A percentile compares a stretch with the other conserved stretches of the same genome.
Conservation (phyloP, 495 filamentous ascomycete species). For the Corynascus novoguineensis region DNA sequence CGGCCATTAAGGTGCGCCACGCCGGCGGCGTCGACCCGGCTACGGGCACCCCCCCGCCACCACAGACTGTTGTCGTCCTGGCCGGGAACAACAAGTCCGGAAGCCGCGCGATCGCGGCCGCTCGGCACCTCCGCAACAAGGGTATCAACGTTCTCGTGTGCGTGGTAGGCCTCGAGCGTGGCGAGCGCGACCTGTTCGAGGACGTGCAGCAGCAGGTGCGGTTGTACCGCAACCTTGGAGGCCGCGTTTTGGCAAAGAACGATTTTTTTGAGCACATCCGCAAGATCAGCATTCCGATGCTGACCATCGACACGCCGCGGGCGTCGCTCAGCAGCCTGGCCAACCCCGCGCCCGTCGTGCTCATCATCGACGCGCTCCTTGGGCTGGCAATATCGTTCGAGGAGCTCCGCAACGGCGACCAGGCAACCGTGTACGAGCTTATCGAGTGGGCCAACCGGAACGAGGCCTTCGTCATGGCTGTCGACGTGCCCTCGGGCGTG, state of each 20-base stretch:
- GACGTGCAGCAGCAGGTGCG: constrained; percentile 68
- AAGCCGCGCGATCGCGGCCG: constrained; percentile 75
- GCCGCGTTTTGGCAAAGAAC: constrained; percentile 54
- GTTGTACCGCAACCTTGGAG: constrained; percentile 71
- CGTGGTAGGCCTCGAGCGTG: constrained; percentile 72
- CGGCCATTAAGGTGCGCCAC: constrained; percentile 47
- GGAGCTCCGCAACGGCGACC: constrained; percentile 72
- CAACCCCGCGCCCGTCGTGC: constrained; percentile 52
- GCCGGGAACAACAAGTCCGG: constrained; percentile 87
- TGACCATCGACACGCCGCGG: constrained; percentile 36
- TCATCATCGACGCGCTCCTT: constrained; percentile 85
- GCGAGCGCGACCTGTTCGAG: constrained; percentile 58
- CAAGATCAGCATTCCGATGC: constrained; percentile 34
- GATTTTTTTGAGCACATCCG: constrained; percentile 49
- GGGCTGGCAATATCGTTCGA: constrained; percentile 80
- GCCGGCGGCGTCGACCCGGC: constrained; percentile 32
- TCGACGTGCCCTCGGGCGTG: constrained; percentile 84
- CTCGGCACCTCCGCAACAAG: constrained; percentile 77
- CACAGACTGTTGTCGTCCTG: constrained; percentile 66
- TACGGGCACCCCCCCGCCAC: constrained; percentile 27
- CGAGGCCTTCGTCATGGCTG: constrained; percentile 68
- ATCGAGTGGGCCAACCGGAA: constrained; percentile 83
- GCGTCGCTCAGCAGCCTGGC: constrained; percentile 27
- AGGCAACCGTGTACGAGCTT: constrained; percentile 73
- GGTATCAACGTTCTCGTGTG: constrained; percentile 73